Conservation (phyloP, 2,329 filamentous ascomycete genomes). For the Venturia asperata region DNA sequence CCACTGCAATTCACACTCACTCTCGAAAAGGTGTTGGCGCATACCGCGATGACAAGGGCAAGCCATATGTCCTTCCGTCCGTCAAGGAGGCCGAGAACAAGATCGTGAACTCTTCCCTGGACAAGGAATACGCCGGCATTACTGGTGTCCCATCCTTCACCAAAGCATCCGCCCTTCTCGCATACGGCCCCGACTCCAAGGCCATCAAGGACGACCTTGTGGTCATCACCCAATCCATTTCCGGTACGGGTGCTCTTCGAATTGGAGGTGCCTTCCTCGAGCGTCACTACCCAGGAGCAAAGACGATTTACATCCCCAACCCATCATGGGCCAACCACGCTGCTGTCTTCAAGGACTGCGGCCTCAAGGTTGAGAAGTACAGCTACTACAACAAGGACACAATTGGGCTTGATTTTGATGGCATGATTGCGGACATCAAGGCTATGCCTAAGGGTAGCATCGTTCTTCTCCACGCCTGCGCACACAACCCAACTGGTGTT, state of each 20-base stretch:
- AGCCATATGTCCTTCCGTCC: conserved; percentile 94
- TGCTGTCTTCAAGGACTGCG: conserved; percentile 90
- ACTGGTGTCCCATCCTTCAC: conserved; percentile 94
- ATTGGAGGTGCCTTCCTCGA: conserved; percentile 90
- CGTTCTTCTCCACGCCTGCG: conserved; percentile 92
- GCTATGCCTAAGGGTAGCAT: conserved; percentile 77
- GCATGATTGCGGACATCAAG: conserved; percentile 85
- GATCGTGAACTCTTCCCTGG: conserved; percentile 67
- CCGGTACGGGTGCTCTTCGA: conserved; percentile 89
- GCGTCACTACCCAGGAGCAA: conserved; percentile 82
- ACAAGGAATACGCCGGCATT: conserved; percentile 98
- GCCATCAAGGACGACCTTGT: conserved; percentile 68
- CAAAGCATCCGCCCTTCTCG: conserved; percentile 80
- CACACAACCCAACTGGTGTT: conserved; percentile 95
- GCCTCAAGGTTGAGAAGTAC: conserved; percentile 89
- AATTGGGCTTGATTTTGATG: conserved; percentile 95
- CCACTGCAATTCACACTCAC: not conserved
- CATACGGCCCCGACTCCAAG: conserved; percentile 75
- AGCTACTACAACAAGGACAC: conserved; percentile 99
- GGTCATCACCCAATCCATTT: conserved; percentile 95
- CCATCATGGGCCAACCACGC: conserved; percentile 98
- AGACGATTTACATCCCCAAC: conserved; percentile 93
- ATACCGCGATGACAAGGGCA: conserved; percentile 96
- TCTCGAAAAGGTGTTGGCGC: conserved; percentile 69
- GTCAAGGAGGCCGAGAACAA: conserved; percentile 84